phyloP scores from a whole-genome alignment of 768 basidiomycete species.

The Russula sp. region DNA sequence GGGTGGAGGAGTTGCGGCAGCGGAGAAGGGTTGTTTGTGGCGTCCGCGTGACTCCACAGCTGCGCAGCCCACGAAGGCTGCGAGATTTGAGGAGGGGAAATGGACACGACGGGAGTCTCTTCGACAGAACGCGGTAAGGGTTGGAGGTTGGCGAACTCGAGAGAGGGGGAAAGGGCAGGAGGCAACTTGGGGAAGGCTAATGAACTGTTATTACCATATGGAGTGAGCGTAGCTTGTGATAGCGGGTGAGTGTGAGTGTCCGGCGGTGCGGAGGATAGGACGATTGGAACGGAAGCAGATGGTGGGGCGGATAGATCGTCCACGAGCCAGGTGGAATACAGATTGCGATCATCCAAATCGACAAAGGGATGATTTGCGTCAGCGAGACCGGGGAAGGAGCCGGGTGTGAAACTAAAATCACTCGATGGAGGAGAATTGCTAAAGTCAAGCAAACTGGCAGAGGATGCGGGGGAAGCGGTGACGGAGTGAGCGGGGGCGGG shows the following conservation, averaged over 20 bases:
- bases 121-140: slow-evolving; percentile 50
- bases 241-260: slow-evolving; percentile 39
- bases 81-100: slow-evolving; percentile 57
- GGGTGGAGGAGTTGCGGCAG: slow-evolving; percentile 39
- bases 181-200: slow-evolving; percentile 41
- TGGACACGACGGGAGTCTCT: slow-evolving; percentile 33
- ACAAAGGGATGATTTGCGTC: slow-evolving; percentile 32
- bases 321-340: slow-evolving; percentile 56
- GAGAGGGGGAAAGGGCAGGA: slow-evolving; percentile 50
- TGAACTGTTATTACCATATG: slow-evolving; percentile 37
- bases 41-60: slow-evolving; percentile 49
- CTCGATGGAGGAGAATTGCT: slow-evolving; percentile 37
- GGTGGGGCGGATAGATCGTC: slow-evolving; percentile 42
- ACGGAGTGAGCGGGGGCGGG: slow-evolving; percentile 36
- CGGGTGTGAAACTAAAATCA: slow-evolving; percentile 34
- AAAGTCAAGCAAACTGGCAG: slow-evolving; percentile 38
- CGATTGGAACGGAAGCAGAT: slow-evolving; percentile 52
- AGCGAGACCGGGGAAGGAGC: slow-evolving; percentile 30
- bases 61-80: slow-evolving; percentile 64
- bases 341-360: slow-evolving; percentile 39
- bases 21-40: slow-evolving; percentile 25
- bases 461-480: slow-evolving; percentile 37
- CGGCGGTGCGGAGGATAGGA: slow-evolving; percentile 39
- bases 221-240: slow-evolving; percentile 42
- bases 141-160: slow-evolving; percentile 52